These are phyloP conservation scores for Pelargonium fulgidum DNA, from an alignment of 441 rosid species.

Conservation along the genomic window DNA sequence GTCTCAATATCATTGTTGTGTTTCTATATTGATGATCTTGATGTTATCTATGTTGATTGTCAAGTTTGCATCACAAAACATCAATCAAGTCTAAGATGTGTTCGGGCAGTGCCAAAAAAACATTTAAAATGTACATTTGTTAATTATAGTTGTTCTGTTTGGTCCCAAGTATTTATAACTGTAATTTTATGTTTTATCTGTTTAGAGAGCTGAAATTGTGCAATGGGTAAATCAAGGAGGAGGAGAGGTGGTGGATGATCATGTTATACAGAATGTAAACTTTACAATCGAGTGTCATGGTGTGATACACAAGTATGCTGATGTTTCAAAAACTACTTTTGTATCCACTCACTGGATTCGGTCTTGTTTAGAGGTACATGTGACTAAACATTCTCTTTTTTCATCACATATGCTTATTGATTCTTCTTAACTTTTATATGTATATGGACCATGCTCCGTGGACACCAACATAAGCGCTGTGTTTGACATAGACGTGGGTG, in stretches of 20 bases:
- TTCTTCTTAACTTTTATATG: neutral
- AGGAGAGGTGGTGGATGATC: slow-evolving; percentile 57
- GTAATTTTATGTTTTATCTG: neutral
- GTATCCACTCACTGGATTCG: slow-evolving; percentile 96
- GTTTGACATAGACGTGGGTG: neutral
- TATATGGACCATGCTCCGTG: neutral
- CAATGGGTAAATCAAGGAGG: slow-evolving; percentile 92
- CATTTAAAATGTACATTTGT: neutral
- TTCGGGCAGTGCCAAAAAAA: neutral
- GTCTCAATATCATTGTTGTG: neutral
- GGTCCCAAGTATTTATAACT: neutral
- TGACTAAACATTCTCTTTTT: slow-evolving; percentile 6
- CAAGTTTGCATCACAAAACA: slow-evolving; percentile 1
- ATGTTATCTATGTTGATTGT: slow-evolving; percentile 8
- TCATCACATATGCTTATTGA: neutral
- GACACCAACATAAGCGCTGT: neutral
- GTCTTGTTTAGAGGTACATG: slow-evolving; percentile 82
- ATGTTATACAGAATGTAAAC: slow-evolving; percentile 33
- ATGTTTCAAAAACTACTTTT: slow-evolving; percentile 34
- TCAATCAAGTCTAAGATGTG: neutral
- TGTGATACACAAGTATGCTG: slow-evolving; percentile 27
- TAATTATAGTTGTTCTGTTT: neutral
- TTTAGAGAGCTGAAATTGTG: slow-evolving; percentile 75
- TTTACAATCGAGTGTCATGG: slow-evolving; percentile 86
- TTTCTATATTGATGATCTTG: neutral